Evolutionary conservation across 2,329 filamentous ascomycete genomes (phyloP), one percentile per base, ranked within the genome.

Genomic region (Lojkania enalia): DNA sequence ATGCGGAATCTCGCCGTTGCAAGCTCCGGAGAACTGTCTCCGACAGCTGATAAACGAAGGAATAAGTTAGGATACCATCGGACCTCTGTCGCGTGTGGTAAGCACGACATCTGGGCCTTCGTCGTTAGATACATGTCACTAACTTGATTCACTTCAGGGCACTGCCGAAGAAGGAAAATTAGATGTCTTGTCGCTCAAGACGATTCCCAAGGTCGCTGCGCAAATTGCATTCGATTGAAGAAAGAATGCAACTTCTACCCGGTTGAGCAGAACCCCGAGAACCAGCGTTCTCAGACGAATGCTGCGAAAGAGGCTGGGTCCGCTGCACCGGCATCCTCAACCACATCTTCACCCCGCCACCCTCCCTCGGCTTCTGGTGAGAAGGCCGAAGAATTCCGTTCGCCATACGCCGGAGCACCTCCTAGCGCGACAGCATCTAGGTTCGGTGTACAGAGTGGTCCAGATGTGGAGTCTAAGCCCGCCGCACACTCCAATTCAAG

Each of bases 61-160:
- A 96, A 96, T 71, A 96, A 95, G 72, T 79, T 97, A 49, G 92
- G 92, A 29, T 97, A 97, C 67, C 92, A 96, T 74, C 84, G 92
- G 63, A 96, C 90, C 25, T 95, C 91, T 33, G 89, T 96, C 59
- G 94, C 92, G 58, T 97, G 92, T 76, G 87, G 92, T 97, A 81
- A 82, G 91, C 84, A 45, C 11, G 13, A 15, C 11, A 15, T 15
- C 30, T 9, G 9, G 7, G 30, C 15, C 7, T 16, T 33, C 30
- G 15, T 16, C 9, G 9, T 33, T 7, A 27, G 32, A 29, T 20
- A 7, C 14, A 25, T 4, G 20, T 35, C 23, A 55, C 60, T 63
- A 39, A 66, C 48, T 46, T 49, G 35, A 46, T 35, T 33, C 27
- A 15, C 48, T 20, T n/a, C 61, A 96, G 92, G 87, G 44, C 90